These are phyloP conservation scores for Fistulifera pelliculosa DNA, from an alignment of 108 stramenopile species.

Conservation along the genomic window DNA sequence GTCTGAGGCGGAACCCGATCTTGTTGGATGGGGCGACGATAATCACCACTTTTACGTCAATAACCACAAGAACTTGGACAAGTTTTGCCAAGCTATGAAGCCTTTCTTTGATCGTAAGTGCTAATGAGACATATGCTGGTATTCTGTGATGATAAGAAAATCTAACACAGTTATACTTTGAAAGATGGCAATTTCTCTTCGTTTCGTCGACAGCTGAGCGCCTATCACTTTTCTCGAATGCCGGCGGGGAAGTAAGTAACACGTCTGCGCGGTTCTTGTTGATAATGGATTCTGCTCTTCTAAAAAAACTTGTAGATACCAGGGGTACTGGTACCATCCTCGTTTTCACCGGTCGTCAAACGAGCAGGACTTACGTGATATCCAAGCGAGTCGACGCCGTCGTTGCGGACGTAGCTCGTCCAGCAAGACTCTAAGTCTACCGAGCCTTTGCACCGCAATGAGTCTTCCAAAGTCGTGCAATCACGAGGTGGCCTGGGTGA, in stretches of 20 bases:
- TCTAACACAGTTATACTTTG: background rate
- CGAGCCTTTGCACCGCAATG: too few relatives aligned
- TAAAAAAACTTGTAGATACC: background rate
- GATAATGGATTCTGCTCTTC: background rate
- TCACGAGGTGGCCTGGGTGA: too few relatives aligned
- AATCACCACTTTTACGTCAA: background rate
- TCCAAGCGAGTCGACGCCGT: too few relatives aligned
- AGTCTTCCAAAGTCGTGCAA: too few relatives aligned
- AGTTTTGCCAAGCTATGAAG: background rate
- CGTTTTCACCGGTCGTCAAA: background rate
- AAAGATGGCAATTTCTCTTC: background rate
- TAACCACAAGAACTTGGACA: background rate
- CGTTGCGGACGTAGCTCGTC: too few relatives aligned
- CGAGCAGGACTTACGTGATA: too few relatives aligned
- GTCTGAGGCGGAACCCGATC: background rate
- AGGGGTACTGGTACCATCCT: background rate
- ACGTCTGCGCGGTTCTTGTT: background rate
- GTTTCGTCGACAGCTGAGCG: slow-evolving; percentile 7
- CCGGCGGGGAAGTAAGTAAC: background rate
- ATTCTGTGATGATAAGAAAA: background rate
- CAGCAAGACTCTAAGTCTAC: too few relatives aligned
- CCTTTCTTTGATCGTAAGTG: background rate
- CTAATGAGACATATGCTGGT: background rate
- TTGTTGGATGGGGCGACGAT: background rate
- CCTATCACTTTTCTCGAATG: background rate